A percentile compares a stretch with the other conserved stretches of the same genome.
phyloP scores from a whole-genome alignment of 306 rosid species.

The Arachis stenosperma region DNA sequence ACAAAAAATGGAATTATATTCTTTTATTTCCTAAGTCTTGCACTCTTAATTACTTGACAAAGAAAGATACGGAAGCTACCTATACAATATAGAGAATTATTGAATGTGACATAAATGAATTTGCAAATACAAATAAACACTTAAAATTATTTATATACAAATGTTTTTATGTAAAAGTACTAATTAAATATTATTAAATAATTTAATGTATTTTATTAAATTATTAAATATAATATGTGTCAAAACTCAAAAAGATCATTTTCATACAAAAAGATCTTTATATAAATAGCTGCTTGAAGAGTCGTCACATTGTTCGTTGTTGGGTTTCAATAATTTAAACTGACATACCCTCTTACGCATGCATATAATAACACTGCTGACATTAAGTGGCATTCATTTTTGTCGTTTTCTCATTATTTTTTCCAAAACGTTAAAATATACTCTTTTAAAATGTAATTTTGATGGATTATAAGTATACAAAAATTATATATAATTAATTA shows the following conservation, averaged over 20 bases:
- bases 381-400: background rate
- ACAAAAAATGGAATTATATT: too few relatives aligned
- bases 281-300: conserved; percentile 1
- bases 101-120: background rate
- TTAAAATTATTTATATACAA: too few relatives aligned
- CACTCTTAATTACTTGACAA: background rate
- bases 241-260: too few relatives aligned
- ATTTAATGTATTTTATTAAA: too few relatives aligned
- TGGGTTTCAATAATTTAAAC: conserved; percentile 47
- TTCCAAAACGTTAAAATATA: too few relatives aligned
- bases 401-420: background rate
- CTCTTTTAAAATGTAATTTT: too few relatives aligned
- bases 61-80: background rate
- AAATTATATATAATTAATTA: too few relatives aligned
- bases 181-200: too few relatives aligned
- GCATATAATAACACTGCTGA: conserved; percentile 10
- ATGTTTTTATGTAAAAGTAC: too few relatives aligned
- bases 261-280: too few relatives aligned
- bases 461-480: too few relatives aligned
- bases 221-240: too few relatives aligned
- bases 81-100: background rate
- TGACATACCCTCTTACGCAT: conserved; percentile 31
- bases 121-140: background rate
- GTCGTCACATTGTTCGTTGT: conserved; percentile 19
- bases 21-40: background rate